These are phyloP conservation scores for Hyaloscypha bicolor DNA, from an alignment of 495 filamentous ascomycete genomes.

Conservation along the genomic window DNA sequence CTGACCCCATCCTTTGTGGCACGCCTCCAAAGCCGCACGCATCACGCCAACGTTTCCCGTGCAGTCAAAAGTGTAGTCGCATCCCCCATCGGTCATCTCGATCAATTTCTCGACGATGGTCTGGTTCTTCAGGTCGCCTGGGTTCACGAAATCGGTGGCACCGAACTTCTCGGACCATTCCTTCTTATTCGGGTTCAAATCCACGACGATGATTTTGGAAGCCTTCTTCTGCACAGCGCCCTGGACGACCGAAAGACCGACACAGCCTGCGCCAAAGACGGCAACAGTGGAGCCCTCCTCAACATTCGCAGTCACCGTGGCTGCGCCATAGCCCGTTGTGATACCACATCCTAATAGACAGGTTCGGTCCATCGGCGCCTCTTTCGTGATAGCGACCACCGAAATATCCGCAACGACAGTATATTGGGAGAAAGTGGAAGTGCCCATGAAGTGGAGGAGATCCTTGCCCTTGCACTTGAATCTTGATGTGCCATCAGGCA, in stretches of 20 bases:
- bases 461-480: conserved; percentile 94
- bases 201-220: conserved; percentile 89
- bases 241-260: conserved; percentile 92
- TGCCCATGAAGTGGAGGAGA: conserved; percentile 98
- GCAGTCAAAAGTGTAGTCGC: conserved; percentile 99
- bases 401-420: conserved; percentile 99
- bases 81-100: conserved; percentile 98
- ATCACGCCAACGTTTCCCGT: conserved; percentile 97
- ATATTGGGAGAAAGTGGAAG: conserved; percentile 97
- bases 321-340: conserved; percentile 97
- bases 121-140: conserved; percentile 71
- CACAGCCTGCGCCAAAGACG: conserved; percentile 94
- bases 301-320: conserved; percentile 86
- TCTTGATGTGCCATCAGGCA: conserved; percentile 96
- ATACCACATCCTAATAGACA: conserved; percentile 97
- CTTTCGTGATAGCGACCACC: conserved; percentile 86
- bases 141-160: conserved; percentile 96
- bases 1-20: conserved; percentile 99
- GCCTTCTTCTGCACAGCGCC: conserved; percentile 89
- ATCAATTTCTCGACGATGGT: conserved; percentile 87
- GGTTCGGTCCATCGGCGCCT: conserved; percentile 94
- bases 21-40: conserved; percentile 93
- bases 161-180: conserved; percentile 92
- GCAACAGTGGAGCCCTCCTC: conserved; percentile 91
- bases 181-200: conserved; percentile 92